Base-by-base conservation (phyloP, 2,329 filamentous ascomycete species). In the Cercospora beticola region DNA sequence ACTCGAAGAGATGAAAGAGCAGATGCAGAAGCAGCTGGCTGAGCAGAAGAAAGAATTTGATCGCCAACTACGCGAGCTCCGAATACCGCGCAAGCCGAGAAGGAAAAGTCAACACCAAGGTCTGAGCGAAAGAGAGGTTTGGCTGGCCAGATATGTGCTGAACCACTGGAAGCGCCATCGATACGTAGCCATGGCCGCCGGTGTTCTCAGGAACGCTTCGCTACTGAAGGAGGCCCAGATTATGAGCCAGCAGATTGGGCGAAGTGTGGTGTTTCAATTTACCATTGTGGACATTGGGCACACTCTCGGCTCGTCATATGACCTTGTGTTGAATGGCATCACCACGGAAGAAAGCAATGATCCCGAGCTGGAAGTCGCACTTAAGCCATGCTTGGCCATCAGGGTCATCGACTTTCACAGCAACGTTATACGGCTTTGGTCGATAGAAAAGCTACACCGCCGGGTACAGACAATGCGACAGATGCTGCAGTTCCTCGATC, bases 161-260 rank as follows among this genome's bases (percentile, higher is more conserved):
- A 84, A 86, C 70, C 89, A 91, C 74, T 99, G 95, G 95, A 89
- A 89, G 70, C 86, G 90, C 73, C 89, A 92, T 31, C 92, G 92
- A 76, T 97, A 94, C 75, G 93, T 99, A 67, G 90, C 90, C 65
- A 97, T 99, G 92, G 94, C 94, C 3, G 95, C 98, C 79, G 88
- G 90, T 1, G 90, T 98, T 30, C 83, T 99, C 57, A 93, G 97
- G 77, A 90, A 97, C 78, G 94, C 94, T 2, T 89, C 92, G 7
- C 88, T 90, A 30, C 81, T 99, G 68, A 99, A 99, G 79, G 95
- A 99, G 80, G 95, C 95, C 1, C 95, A 99, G 77, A 90, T 99
- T 69, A 95, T 99, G 92, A 97, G 94, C 82, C 94, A 97, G 74
- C 92, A 97, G 75, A 91, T 99, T 83, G 92, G 95, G 74, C 95